These are phyloP conservation scores for Venturia nashicola DNA, from an alignment of 2,329 filamentous ascomycete species.

Conservation along the genomic window DNA sequence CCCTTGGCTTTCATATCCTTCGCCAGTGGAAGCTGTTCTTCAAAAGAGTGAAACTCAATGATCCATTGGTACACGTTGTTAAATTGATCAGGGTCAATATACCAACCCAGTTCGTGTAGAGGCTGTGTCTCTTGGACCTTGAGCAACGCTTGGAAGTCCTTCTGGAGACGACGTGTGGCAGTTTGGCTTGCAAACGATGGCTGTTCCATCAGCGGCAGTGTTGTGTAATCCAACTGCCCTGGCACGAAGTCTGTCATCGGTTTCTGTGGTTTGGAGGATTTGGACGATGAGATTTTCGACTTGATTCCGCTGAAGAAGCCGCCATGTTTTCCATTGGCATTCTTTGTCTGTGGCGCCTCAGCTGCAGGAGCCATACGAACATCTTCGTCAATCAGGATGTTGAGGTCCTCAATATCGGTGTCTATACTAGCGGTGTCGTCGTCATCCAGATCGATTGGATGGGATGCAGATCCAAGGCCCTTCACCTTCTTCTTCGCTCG, in stretches of 20 bases:
- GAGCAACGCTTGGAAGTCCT: conserved; percentile 52
- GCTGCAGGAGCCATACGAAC: neutral
- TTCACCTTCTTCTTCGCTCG: conserved; percentile 18
- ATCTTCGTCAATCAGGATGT: conserved; percentile 23
- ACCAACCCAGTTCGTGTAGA: conserved; percentile 66
- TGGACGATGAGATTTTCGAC: neutral
- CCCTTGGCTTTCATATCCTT: conserved; percentile 56
- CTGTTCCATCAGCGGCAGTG: conserved; percentile 50
- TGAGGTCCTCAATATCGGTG: conserved; percentile 37
- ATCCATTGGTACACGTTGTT: conserved; percentile 84
- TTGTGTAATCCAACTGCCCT: conserved; percentile 48
- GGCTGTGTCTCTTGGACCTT: conserved; percentile 50
- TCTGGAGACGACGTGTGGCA: conserved; percentile 51
- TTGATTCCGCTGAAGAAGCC: conserved; percentile 6
- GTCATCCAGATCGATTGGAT: conserved; percentile 25
- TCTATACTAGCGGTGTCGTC: conserved; percentile 19
- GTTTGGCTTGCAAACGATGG: conserved; percentile 51
- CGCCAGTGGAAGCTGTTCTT: conserved; percentile 53
- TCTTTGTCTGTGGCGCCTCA: neutral
- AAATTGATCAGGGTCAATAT: conserved; percentile 54
- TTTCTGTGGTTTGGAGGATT: neutral
- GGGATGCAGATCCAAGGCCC: conserved; percentile 16
- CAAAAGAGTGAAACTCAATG: conserved; percentile 77
- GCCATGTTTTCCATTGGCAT: conserved; percentile 2
- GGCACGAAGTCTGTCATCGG: conserved; percentile 51